A percentile compares a stretch with the other conserved stretches of the same genome.
These are phyloP conservation scores for Umbelopsis vinacea DNA, from an alignment of 192 early-diverging fungal genomes.

Conservation along the genomic window DNA sequence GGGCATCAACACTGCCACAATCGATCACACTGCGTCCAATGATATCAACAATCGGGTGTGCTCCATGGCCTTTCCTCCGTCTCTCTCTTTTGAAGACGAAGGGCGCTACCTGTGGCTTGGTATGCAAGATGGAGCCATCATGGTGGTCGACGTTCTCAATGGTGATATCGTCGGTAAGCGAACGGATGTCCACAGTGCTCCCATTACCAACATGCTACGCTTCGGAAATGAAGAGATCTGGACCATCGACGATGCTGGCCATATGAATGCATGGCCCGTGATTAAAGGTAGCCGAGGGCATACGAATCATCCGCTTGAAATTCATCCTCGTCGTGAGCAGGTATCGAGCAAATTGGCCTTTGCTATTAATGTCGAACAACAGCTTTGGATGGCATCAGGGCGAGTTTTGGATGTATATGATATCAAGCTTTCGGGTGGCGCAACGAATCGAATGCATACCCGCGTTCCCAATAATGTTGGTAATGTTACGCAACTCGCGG, in stretches of 20 bases:
- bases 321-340: conserved; percentile 34
- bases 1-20: conserved; percentile 50
- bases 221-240: conserved; percentile 56
- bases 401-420: conserved; percentile 59
- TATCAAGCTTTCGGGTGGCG: conserved; percentile 39
- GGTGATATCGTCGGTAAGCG: conserved; percentile 45
- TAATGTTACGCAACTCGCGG: conserved; percentile 61
- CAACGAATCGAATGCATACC: conserved; percentile 15
- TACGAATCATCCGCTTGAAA: conserved; percentile 21
- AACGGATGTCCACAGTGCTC: conserved; percentile 48
- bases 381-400: conserved; percentile 67
- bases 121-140: conserved; percentile 63
- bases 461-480: conserved; percentile 55
- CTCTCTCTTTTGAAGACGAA: conserved; percentile 52
- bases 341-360: conserved; percentile 47
- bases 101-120: conserved; percentile 71
- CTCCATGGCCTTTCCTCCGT: conserved; percentile 57
- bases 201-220: conserved; percentile 62
- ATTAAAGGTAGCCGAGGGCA: not conserved
- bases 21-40: conserved; percentile 54
- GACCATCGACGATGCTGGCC: conserved; percentile 71
- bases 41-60: conserved; percentile 44
- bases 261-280: conserved; percentile 59
- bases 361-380: conserved; percentile 53
- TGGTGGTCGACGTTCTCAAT: conserved; percentile 52